Percentiles rank a stretch among this genome's conserved stretches.
Conservation (phyloP, 202 grass and related monocot genomes). For the Schoenoplectus triqueter region DNA sequence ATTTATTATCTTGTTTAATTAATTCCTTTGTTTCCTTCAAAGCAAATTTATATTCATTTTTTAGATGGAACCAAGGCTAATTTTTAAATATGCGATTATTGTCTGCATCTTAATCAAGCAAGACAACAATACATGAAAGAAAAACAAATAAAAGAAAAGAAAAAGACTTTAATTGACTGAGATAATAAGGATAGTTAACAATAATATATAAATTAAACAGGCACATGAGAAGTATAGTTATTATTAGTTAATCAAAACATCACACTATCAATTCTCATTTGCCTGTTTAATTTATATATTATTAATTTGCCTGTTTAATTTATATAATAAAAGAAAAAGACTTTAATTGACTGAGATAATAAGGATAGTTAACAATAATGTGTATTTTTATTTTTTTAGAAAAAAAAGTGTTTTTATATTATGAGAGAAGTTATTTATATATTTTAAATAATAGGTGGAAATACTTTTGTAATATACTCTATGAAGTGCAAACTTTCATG, state of each 20-base stretch:
- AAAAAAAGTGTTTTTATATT: too few relatives aligned
- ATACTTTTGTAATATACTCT: too few relatives aligned
- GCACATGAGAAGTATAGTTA: too few relatives aligned
- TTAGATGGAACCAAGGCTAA: neutral
- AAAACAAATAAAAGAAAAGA: neutral
- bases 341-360: neutral
- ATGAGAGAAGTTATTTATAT: too few relatives aligned
- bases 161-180: neutral
- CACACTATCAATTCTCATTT: neutral
- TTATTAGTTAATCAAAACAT: neutral
- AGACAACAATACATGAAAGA: neutral
- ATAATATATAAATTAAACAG: neutral
- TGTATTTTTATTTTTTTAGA: neutral
- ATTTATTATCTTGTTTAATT: neutral
- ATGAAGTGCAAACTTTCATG: too few relatives aligned
- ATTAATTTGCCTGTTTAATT: too few relatives aligned
- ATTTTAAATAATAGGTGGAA: too few relatives aligned
- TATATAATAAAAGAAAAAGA: neutral
- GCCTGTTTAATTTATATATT: too few relatives aligned
- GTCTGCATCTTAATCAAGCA: neutral
- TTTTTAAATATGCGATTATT: neutral
- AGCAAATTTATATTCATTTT: neutral
- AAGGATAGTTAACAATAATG: neutral
- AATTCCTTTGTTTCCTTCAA: neutral
- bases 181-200: conserved; percentile 2